Conservation (phyloP, 2,329 filamentous ascomycete species). For the Periglandula ipomoeae region DNA sequence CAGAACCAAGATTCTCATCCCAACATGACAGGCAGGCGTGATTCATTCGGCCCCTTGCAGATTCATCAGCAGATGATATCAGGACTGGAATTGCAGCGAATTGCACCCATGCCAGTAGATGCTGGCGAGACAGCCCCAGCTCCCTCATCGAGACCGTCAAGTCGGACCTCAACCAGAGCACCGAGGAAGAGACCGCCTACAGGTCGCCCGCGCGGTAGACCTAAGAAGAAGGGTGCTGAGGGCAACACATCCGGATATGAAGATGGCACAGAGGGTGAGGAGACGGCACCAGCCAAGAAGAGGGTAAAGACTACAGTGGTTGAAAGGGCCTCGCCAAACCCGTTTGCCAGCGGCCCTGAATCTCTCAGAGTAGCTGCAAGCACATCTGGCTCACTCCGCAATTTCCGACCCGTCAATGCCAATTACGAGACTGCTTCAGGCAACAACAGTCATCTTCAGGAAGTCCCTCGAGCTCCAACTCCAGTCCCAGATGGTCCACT, state of each 20-base stretch:
- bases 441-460: constrained; percentile 49
- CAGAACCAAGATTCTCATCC: constrained; percentile 16
- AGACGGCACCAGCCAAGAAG: constrained; percentile 48
- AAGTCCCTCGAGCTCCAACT: constrained; percentile 67
- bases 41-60: constrained; percentile 18
- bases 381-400: constrained; percentile 78
- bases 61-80: constrained; percentile 11
- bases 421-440: constrained; percentile 27
- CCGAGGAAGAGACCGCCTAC: constrained; percentile 35
- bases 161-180: constrained; percentile 44
- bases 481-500: constrained; percentile 51
- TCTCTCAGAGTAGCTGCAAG: constrained; percentile 85
- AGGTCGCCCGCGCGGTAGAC: constrained; percentile 46
- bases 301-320: constrained; percentile 69
- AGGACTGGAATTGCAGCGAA: constrained; percentile 22
- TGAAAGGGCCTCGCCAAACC: constrained; percentile 55
- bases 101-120: constrained; percentile 26
- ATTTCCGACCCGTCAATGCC: constrained; percentile 59
- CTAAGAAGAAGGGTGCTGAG: constrained; percentile 43
- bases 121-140: constrained; percentile 13
- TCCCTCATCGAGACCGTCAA: constrained; percentile 46
- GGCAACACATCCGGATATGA: constrained; percentile 71
- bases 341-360: constrained; percentile 65
- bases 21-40: constrained; percentile 13
- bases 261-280: constrained; percentile 52